Conservation (phyloP, 2,329 filamentous ascomycete species). For the Penicillium sp. region DNA sequence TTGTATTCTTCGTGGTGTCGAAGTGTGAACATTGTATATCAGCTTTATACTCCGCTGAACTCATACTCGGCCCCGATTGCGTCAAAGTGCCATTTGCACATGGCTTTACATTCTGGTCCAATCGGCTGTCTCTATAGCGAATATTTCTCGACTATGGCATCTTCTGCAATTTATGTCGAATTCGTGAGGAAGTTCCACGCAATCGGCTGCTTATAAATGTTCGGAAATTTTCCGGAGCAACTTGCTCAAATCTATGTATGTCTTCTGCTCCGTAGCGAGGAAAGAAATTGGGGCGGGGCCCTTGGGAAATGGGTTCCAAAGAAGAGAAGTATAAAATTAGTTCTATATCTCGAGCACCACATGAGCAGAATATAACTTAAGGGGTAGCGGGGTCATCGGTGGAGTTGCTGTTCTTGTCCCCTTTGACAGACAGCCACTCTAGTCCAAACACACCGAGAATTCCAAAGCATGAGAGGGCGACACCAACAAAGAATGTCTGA, state of each 20-base stretch:
- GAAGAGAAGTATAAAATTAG: too few species aligned
- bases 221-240: too few species aligned
- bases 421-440: background rate
- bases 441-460: background rate
- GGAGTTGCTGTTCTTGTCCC: background rate
- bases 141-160: background rate
- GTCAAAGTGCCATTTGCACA: background rate
- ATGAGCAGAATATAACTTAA: too few species aligned
- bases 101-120: background rate
- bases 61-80: background rate
- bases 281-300: too few species aligned
- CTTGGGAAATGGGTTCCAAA: too few species aligned
- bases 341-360: too few species aligned
- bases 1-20: background rate
- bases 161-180: background rate
- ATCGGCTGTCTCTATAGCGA: background rate
- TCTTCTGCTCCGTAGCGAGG: too few species aligned
- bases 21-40: background rate
- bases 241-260: too few species aligned
- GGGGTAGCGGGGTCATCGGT: background rate
- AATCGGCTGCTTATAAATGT: background rate
- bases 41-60: background rate
- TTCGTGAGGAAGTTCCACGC: background rate
- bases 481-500: background rate
- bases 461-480: background rate